Evolutionary conservation across 2,329 filamentous ascomycete species (phyloP).

Genomic region (Penicillium sp.): DNA sequence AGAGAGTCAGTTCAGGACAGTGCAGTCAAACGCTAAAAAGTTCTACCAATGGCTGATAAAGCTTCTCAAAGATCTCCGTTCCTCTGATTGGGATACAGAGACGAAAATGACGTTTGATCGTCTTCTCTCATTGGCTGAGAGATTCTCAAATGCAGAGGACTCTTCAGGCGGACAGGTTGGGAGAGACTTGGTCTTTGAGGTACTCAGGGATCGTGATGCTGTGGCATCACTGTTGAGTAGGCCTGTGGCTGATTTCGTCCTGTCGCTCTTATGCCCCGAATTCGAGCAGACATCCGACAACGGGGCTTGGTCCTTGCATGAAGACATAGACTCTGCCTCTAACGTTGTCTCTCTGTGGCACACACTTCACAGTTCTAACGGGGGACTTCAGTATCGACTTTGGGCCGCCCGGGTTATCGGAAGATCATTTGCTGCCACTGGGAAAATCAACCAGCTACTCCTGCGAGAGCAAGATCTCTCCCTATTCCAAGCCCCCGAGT

Average conservation of each 20-base stretch:
- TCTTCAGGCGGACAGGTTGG: slow-evolving; percentile 70
- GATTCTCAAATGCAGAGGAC: slow-evolving; percentile 67
- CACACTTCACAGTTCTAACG: slow-evolving; percentile 64
- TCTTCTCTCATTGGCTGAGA: slow-evolving; percentile 68
- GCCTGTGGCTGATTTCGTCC: slow-evolving; percentile 54
- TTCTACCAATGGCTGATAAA: slow-evolving; percentile 79
- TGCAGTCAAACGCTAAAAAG: slow-evolving; percentile 68
- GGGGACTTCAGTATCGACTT: slow-evolving; percentile 68
- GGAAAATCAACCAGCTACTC: slow-evolving; percentile 55
- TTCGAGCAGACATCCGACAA: slow-evolving; percentile 64
- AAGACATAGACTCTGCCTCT: slow-evolving; percentile 61
- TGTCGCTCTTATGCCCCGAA: slow-evolving; percentile 63
- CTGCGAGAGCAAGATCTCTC: slow-evolving; percentile 42
- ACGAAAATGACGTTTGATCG: slow-evolving; percentile 61
- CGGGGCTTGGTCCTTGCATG: slow-evolving; percentile 65
- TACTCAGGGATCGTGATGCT: slow-evolving; percentile 70
- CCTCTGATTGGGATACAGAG: slow-evolving; percentile 48
- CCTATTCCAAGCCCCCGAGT: slow-evolving; percentile 21
- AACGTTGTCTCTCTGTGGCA: slow-evolving; percentile 71
- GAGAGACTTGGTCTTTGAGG: slow-evolving; percentile 72
- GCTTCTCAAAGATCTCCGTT: slow-evolving; percentile 65
- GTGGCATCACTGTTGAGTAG: slow-evolving; percentile 67
- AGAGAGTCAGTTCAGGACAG: slow-evolving; percentile 75
- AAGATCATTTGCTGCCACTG: slow-evolving; percentile 75
- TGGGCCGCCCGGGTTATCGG: slow-evolving; percentile 88